phyloP scores from a whole-genome alignment of 176 grass and related monocot genomes.

The Musa acuminata region DNA sequence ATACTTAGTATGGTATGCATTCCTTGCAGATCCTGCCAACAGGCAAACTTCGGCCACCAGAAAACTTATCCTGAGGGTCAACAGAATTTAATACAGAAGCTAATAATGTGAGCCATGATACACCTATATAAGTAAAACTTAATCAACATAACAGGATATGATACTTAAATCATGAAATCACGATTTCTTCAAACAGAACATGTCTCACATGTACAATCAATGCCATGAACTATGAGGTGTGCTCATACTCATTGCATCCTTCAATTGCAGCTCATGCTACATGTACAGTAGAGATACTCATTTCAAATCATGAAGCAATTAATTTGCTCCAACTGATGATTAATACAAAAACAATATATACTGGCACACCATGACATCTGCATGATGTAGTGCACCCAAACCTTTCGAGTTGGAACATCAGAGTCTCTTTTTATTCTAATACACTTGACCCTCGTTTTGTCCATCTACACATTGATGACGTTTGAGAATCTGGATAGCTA shows the following conservation, averaged over 20 bases:
- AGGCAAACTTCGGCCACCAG: constrained; percentile 63
- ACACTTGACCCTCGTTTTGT: too few relatives aligned
- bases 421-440: too few relatives aligned
- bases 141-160: background rate
- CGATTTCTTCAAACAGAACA: too few relatives aligned
- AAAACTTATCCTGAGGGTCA: constrained; percentile 59
- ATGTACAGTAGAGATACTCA: background rate
- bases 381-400: background rate
- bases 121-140: background rate
- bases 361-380: background rate
- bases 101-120: background rate
- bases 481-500: too few relatives aligned
- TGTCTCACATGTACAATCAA: background rate
- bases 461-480: too few relatives aligned
- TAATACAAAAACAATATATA: background rate
- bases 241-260: background rate
- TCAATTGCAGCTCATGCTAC: background rate
- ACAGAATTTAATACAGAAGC: background rate
- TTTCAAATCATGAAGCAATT: background rate
- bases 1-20: constrained; percentile 96
- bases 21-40: constrained; percentile 71
- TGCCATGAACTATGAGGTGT: background rate
- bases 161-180: background rate
- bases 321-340: background rate
- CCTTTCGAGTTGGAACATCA: background rate